Base-by-base conservation (phyloP, 2,329 filamentous ascomycete species). In the Herpotrichia juniperi region DNA sequence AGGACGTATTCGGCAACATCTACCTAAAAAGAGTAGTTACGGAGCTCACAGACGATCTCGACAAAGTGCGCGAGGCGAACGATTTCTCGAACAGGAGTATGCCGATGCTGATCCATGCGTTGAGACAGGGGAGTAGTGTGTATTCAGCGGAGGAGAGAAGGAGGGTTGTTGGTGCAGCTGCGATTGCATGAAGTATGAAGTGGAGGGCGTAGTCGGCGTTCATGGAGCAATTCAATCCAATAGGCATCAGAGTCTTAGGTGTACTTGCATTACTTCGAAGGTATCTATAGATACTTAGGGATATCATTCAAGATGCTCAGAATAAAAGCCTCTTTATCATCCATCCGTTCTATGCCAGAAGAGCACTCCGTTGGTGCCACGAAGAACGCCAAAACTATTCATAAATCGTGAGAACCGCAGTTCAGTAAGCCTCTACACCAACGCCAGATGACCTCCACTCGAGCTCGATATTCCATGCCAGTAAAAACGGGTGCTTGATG, bases 401-500 rank as follows among this genome's bases (percentile, higher is more conserved):
- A 19, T 37, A 14, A n/a, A 30, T 24, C 34, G 26, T 31, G 1
- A 17, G 4, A 10, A 39, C 26, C 16, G 9, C 10, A 21, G 43
- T 34, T 61, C 56, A 67, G 51, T 64, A 59, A n/a, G 61, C 62
- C 40, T 68, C 66, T 0, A 69, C 56, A n/a, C 68, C 66, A 51
- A 70, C 51, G 5, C 65, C 64, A 7, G 62, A 93, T 7, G 62
- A 93, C 61, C 89, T 84, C 90, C 93, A 97, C 67, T 97, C 91
- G 52, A 99, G 80, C 25, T 89, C 83, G 54, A 97, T 88, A 63
- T 91, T 88, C 96, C 96, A 99, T 0, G 94, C 94, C 14, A 96
- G 81, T 57, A 88, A 85, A 74, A 88, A 96, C 0, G 91, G 90
- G 63, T 97, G 92, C 63, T 93, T 93, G 70, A 99, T 94, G 53